phyloP scores from a whole-genome alignment of 1,284 basidiomycete species.

The Moesziomyces aphidis region DNA sequence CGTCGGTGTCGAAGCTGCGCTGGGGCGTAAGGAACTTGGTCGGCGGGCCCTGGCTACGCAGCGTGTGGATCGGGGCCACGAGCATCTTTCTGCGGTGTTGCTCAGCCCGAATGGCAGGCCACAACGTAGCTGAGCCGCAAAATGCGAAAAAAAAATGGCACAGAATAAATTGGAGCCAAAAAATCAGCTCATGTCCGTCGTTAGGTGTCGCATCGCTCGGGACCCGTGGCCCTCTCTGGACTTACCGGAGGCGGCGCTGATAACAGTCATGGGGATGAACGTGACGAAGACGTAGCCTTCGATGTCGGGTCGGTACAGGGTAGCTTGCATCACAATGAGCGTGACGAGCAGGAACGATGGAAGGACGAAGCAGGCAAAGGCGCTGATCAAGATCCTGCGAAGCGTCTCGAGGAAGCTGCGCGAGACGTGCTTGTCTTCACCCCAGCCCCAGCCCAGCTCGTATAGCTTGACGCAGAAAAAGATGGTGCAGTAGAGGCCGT shows the following conservation, averaged over 20 bases:
- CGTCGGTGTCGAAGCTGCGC: slow-evolving; percentile 31
- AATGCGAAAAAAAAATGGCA: neutral
- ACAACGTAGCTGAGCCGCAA: slow-evolving; percentile 14
- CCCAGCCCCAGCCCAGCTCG: slow-evolving; percentile 40
- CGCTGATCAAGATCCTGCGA: slow-evolving; percentile 21
- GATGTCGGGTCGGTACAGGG: slow-evolving; percentile 14
- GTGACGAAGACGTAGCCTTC: slow-evolving; percentile 33
- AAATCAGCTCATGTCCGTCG: neutral
- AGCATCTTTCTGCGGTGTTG: slow-evolving; percentile 7
- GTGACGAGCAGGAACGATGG: slow-evolving; percentile 26
- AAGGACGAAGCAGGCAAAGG: slow-evolving; percentile 25
- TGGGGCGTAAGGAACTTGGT: slow-evolving; percentile 28
- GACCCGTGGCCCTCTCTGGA: neutral
- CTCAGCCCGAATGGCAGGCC: slow-evolving; percentile 31
- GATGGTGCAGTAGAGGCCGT: slow-evolving; percentile 31
- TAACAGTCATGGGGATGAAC: slow-evolving; percentile 12
- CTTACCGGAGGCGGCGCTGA: slow-evolving; percentile 27
- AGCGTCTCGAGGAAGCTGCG: slow-evolving; percentile 23
- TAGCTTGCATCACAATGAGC: slow-evolving; percentile 29
- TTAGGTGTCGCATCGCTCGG: neutral
- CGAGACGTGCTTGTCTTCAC: slow-evolving; percentile 29
- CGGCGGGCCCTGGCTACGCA: slow-evolving; percentile 21
- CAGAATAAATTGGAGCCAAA: neutral
- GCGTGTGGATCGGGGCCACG: slow-evolving; percentile 6
- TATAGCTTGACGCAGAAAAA: slow-evolving; percentile 30